phyloP scores from a whole-genome alignment of 352 stramenopile species.

The Phytopythium vexans region DNA sequence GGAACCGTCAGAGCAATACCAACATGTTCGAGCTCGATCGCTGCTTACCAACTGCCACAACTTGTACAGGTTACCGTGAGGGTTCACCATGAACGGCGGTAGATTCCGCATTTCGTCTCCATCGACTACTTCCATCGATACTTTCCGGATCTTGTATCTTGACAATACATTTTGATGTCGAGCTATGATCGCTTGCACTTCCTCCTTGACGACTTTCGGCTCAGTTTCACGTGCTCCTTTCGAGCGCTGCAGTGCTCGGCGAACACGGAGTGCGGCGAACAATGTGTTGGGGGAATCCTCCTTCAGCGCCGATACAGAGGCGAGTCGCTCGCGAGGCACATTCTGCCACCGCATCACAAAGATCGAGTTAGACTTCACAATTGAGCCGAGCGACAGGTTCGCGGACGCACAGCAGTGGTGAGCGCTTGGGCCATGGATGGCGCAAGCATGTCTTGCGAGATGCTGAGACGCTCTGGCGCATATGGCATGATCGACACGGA shows the following conservation, averaged over 20 bases:
- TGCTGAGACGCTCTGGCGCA: constrained; percentile 60
- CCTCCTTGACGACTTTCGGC: constrained; percentile 17
- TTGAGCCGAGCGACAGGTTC: neutral
- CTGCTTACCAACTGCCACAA: constrained; percentile 67
- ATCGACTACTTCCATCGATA: constrained; percentile 40
- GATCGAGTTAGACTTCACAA: neutral
- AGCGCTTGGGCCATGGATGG: constrained; percentile 46
- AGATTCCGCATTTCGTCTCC: constrained; percentile 32
- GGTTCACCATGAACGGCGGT: constrained; percentile 58
- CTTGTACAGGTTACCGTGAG: constrained; percentile 64
- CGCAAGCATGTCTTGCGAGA: constrained; percentile 47
- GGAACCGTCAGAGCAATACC: neutral
- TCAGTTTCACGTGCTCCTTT: constrained; percentile 2
- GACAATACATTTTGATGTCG: constrained; percentile 74
- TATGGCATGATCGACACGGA: constrained; percentile 57
- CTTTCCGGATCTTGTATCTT: constrained; percentile 70
- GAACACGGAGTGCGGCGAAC: constrained; percentile 58
- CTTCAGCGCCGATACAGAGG: constrained; percentile 7
- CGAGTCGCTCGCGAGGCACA: constrained; percentile 3
- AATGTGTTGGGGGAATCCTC: constrained; percentile 46
- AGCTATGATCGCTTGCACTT: constrained; percentile 50
- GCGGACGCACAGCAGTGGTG: constrained; percentile 25
- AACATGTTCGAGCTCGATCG: neutral
- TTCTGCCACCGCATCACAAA: neutral
- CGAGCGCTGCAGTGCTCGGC: constrained; percentile 38